These are phyloP conservation scores for Phytophthora chlamydospora DNA, from an alignment of 352 stramenopile genomes.

Conservation along the genomic window DNA sequence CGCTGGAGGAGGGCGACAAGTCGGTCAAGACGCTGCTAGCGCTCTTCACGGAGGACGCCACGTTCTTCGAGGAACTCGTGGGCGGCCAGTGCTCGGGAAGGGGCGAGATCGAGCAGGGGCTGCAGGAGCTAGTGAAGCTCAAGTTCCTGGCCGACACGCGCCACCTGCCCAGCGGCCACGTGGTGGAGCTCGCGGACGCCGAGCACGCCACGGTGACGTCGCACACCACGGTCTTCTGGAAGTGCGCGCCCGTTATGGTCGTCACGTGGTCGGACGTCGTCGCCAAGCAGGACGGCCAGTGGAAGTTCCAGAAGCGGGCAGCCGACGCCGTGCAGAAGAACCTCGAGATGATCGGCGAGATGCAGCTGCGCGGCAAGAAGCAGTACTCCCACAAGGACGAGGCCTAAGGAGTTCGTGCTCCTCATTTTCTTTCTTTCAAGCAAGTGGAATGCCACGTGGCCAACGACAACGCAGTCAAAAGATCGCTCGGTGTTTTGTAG, in stretches of 20 bases:
- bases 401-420: conserved; percentile 20
- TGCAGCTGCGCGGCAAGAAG: conserved; percentile 90
- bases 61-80: conserved; percentile 81
- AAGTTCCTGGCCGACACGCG: conserved; percentile 85
- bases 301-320: conserved; percentile 74
- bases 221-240: conserved; percentile 84
- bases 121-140: conserved; percentile 72
- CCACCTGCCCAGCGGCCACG: conserved; percentile 82
- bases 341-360: conserved; percentile 89
- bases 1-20: conserved; percentile 76
- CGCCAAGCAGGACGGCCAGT: conserved; percentile 75
- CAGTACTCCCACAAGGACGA: conserved; percentile 79
- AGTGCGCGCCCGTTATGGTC: conserved; percentile 85
- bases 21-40: conserved; percentile 69
- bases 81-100: conserved; percentile 61
- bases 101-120: conserved; percentile 72
- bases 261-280: conserved; percentile 83
- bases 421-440: conserved; percentile 7
- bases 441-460: no score
- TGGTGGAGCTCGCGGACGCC: conserved; percentile 66
- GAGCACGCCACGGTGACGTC: conserved; percentile 62
- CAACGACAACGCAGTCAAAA: no score
- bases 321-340: conserved; percentile 88
- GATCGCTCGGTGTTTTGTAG: no score
- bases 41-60: conserved; percentile 78